These are phyloP conservation scores for Wickerhamomyces bisporus DNA, from an alignment of 805 yeast genomes.

Conservation along the genomic window DNA sequence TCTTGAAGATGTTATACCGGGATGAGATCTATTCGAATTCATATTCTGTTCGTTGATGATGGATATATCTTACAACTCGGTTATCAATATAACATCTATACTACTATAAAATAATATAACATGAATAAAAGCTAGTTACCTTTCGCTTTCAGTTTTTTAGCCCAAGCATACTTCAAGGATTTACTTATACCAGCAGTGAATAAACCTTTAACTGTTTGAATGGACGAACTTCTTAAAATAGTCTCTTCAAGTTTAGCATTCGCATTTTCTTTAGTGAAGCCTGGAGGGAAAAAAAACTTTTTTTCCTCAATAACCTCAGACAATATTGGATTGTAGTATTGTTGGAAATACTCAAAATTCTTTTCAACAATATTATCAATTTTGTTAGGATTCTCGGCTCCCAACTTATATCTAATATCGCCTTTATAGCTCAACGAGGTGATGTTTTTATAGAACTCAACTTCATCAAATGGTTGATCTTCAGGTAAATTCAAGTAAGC, in stretches of 20 bases:
- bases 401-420: constrained; percentile 77
- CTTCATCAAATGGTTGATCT: constrained; percentile 42
- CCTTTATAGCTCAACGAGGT: constrained; percentile 84
- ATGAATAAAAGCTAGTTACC: too few species aligned
- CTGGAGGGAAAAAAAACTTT: constrained; percentile 31
- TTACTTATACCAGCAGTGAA: constrained; percentile 80
- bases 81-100: too few species aligned
- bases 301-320: constrained; percentile 31
- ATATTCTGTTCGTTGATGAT: too few species aligned
- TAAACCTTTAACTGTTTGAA: constrained; percentile 79
- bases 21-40: too few species aligned
- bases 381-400: constrained; percentile 91
- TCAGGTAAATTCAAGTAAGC: constrained; percentile 34
- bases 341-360: constrained; percentile 64
- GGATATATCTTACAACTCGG: too few species aligned
- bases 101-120: too few species aligned
- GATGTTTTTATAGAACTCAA: constrained; percentile 68
- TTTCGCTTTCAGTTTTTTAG: constrained; percentile 47
- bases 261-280: constrained; percentile 33
- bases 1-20: too few species aligned
- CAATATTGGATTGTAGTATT: constrained; percentile 63
- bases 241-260: constrained; percentile 40
- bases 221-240: constrained; percentile 62
- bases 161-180: constrained; percentile 69
- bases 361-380: constrained; percentile 78